Evolutionary conservation across 768 basidiomycete species (phyloP), one percentile per base, ranked within the genome.

Genomic region (Psilocybe subaeruginosa): DNA sequence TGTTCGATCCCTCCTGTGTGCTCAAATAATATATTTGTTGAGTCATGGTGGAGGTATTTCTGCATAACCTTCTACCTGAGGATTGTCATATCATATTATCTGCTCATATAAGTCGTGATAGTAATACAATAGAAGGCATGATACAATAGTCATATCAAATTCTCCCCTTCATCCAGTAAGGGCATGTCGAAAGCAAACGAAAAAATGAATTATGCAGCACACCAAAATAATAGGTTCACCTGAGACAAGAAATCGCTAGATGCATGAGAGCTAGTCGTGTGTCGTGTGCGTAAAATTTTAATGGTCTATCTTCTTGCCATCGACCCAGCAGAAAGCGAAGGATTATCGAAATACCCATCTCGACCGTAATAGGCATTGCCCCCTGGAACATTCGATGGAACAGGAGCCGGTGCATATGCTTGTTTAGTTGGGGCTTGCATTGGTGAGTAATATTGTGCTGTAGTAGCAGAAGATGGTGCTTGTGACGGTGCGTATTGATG

Each of bases 341-440:
- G 31, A 35, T 39, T 33, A 41, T 62, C 60, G 54, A 31, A 58
- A 47, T 67, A 64, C 14, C 61, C 66, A 23, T 43, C 47, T 29
- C 63, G 63, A 56, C 45, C 56, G 47, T 67, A 64, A 33, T 70
- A 64, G 3, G 56, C 54, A 19, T 61, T 56, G 17, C 65, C 63
- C 31, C 64, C 63, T 39, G 60, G 56, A 5, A 59, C 47, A 23
- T 63, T 63, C 6, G 59, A 29, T 3, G 61, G 64, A 5, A 53
- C 29, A 27, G 57, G 60, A n/a, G 61, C 62, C 14, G 55, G 58
- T 12, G 58, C 48, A 39, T 64, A 64, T 12, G 46, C 54, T 9
- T 59, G 61, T 31, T 64, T 11, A 8, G 6, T 12, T 5, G 41
- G 60, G 19, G 64, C 48, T 17, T 59, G 64, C 14, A 53, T 61